phyloP scores from a whole-genome alignment of 805 yeast species.

The Pichia rugopelliculosa region DNA sequence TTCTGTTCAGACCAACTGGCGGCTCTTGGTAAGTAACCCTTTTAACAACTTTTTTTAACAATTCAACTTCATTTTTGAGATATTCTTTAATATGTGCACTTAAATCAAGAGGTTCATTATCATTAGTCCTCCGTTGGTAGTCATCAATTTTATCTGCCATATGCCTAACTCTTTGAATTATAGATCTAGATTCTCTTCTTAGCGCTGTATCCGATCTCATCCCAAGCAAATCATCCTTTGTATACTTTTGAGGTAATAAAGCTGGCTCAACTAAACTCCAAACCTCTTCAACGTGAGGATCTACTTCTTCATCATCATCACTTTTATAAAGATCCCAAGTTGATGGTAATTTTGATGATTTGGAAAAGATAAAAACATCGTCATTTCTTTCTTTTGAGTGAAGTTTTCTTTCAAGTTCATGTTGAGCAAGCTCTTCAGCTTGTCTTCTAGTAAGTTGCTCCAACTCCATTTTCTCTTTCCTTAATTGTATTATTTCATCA shows the following conservation, averaged over 20 bases:
- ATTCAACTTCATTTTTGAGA: conserved; percentile 2
- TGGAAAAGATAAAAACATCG: neutral
- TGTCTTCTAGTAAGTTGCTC: conserved; percentile 7
- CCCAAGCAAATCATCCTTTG: neutral
- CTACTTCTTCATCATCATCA: neutral
- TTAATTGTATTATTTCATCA: neutral
- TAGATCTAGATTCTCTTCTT: neutral
- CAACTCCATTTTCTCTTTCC: neutral
- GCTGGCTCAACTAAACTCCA: neutral
- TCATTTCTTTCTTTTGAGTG: neutral
- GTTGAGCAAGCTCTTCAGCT: neutral
- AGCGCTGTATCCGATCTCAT: conserved; percentile 9
- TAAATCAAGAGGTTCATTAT: neutral
- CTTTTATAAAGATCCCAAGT: neutral
- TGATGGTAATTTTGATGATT: neutral
- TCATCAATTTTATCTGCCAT: conserved; percentile 1
- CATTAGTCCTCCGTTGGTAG: neutral
- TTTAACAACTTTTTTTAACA: conserved; percentile 1
- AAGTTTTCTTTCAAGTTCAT: neutral
- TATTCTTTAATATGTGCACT: neutral
- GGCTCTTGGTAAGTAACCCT: conserved; percentile 5
- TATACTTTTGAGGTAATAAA: neutral
- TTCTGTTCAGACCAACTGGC: conserved; percentile 1
- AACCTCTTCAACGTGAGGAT: neutral
- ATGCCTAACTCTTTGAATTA: conserved; percentile 4